A percentile compares a stretch with the other conserved stretches of the same genome.
These are phyloP conservation scores for Aspergillus sp. DNA, from an alignment of 2,329 filamentous ascomycete genomes.

Conservation along the genomic window DNA sequence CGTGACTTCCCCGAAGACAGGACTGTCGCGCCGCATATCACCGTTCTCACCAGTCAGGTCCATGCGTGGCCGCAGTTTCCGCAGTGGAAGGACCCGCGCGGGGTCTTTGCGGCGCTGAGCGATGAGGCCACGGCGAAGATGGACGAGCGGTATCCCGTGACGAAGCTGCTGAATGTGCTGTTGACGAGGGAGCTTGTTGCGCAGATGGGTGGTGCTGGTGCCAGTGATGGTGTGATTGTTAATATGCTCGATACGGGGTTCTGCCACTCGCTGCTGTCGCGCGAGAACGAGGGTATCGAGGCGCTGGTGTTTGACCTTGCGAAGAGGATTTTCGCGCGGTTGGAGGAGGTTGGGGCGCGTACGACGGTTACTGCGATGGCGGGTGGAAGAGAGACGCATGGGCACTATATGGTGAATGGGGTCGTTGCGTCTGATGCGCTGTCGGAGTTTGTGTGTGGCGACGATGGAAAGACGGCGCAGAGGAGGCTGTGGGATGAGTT, in stretches of 20 bases:
- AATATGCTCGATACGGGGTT: constrained; percentile 56
- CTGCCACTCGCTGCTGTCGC: constrained; percentile 50
- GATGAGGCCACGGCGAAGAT: constrained; percentile 37
- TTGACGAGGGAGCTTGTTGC: constrained; percentile 41
- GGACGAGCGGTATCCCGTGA: constrained; percentile 44
- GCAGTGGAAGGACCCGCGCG: constrained; percentile 35
- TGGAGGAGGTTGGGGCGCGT: constrained; percentile 50
- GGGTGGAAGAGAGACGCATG: constrained; percentile 46
- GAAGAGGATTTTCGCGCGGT: constrained; percentile 39
- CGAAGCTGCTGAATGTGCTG: constrained; percentile 53
- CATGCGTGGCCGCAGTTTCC: constrained; percentile 40
- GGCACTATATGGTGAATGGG: constrained; percentile 47
- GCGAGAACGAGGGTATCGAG: constrained; percentile 31
- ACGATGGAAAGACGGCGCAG: constrained; percentile 40
- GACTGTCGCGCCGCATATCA: constrained; percentile 28
- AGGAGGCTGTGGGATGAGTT: constrained; percentile 48
- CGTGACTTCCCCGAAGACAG: constrained; percentile 15
- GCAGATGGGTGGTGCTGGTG: constrained; percentile 18
- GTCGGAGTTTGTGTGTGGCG: constrained; percentile 40
- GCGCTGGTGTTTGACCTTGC: constrained; percentile 4
- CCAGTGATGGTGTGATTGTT: constrained; percentile 41
- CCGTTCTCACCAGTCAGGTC: constrained; percentile 45
- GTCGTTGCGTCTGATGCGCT: constrained; percentile 26
- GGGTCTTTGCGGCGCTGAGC: constrained; percentile 41
- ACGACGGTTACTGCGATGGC: constrained; percentile 42